These are phyloP conservation scores for Umbellularia californica DNA, from an alignment of 164 flowering plant species.

Conservation along the genomic window DNA sequence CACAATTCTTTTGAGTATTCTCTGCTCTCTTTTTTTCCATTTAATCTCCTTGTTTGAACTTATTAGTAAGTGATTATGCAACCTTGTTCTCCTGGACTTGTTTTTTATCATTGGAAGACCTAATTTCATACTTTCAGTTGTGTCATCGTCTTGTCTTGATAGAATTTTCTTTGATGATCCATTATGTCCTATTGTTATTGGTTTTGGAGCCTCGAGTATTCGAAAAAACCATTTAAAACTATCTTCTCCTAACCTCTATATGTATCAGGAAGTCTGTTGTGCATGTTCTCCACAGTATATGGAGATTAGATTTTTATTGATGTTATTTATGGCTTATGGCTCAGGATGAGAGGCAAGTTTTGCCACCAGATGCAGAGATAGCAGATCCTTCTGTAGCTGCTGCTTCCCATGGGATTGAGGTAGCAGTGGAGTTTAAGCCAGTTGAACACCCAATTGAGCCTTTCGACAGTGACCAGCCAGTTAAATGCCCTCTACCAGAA, in stretches of 20 bases:
- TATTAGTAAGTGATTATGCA: not conserved
- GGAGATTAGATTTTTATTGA: slow-evolving; percentile 4
- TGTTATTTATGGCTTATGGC: slow-evolving; percentile 1
- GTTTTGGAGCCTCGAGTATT: not conserved
- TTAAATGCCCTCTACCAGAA: slow-evolving; percentile 89
- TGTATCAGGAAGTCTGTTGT: not conserved
- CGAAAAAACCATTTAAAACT: not conserved
- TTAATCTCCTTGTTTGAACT: not conserved
- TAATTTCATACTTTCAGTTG: not conserved
- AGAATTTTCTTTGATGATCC: not conserved
- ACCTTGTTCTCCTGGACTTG: not conserved
- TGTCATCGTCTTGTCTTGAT: not conserved
- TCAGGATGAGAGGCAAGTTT: slow-evolving; percentile 58
- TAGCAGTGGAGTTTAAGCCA: slow-evolving; percentile 82
- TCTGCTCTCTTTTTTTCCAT: not conserved
- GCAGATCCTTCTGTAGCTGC: slow-evolving; percentile 22
- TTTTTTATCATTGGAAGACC: not conserved
- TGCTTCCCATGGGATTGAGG: slow-evolving; percentile 73
- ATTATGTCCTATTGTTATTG: not conserved
- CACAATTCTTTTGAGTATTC: not conserved
- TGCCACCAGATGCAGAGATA: slow-evolving; percentile 47
- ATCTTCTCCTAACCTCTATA: not conserved
- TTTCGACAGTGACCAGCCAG: slow-evolving; percentile 70
- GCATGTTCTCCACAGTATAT: not conserved
- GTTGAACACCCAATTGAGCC: slow-evolving; percentile 90